Evolutionary conservation across 2,329 filamentous ascomycete species (phyloP).

Genomic region (Apiospora malaysiana): DNA sequence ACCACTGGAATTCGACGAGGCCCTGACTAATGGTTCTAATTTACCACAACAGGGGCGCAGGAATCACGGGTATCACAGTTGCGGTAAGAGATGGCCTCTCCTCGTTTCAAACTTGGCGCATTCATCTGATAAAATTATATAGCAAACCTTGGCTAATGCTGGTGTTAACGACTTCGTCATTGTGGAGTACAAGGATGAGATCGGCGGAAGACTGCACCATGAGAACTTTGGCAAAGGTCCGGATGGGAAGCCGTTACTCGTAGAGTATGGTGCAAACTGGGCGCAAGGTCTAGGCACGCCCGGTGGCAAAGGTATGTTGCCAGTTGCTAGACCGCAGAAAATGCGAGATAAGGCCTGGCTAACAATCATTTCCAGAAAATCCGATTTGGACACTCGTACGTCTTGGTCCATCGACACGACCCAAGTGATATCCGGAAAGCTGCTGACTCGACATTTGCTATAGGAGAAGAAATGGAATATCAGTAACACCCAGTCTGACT

Average conservation of each 20-base stretch:
- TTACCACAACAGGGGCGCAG: background rate
- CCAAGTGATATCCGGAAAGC: background rate
- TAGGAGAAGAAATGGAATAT: conserved; percentile 62
- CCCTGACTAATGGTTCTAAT: background rate
- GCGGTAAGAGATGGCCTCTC: background rate
- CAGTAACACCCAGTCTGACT: conserved; percentile 63
- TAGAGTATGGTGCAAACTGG: conserved; percentile 75
- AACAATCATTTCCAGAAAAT: conserved; percentile 51
- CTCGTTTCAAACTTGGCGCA: background rate
- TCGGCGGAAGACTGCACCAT: conserved; percentile 67
- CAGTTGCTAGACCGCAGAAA: background rate
- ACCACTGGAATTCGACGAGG: background rate
- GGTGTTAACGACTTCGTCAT: conserved; percentile 70
- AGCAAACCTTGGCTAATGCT: conserved; percentile 63
- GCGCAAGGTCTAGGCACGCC: conserved; percentile 40
- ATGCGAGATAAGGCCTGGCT: background rate
- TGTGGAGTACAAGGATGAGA: conserved; percentile 65
- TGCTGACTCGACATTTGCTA: background rate
- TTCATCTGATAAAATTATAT: background rate
- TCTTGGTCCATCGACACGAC: too few relatives aligned
- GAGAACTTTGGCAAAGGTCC: conserved; percentile 57
- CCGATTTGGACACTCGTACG: conserved; percentile 62
- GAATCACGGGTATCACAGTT: conserved; percentile 9
- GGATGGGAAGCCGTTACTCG: conserved; percentile 58
- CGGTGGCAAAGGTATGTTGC: conserved; percentile 25